phyloP scores from a whole-genome alignment of 305 asterid genomes.

The Fraxinus velutina region DNA sequence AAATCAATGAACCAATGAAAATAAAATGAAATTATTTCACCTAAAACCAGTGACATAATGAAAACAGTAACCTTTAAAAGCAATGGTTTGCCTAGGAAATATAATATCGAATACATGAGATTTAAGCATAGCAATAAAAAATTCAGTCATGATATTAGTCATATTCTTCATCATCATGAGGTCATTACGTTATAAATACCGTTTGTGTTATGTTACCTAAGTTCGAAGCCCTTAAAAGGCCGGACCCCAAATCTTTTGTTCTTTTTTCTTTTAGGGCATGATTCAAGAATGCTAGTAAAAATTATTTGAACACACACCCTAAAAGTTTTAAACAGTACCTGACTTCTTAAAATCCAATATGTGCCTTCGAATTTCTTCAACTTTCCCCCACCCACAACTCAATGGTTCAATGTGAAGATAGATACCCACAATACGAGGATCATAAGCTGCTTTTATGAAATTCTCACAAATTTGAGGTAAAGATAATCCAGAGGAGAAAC shows the following conservation, averaged over 20 bases:
- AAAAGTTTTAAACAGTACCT: conserved; percentile 38
- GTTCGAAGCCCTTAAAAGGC: conserved; percentile 11
- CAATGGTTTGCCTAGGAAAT: neutral
- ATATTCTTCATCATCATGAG: neutral
- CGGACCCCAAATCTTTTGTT: neutral
- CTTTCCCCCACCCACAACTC: conserved; percentile 93
- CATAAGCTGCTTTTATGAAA: conserved; percentile 84
- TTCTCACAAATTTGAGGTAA: conserved; percentile 93
- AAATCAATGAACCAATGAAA: neutral
- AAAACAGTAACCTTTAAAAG: neutral
- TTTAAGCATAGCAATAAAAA: neutral
- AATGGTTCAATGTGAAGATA: conserved; percentile 85
- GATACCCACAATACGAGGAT: conserved; percentile 86
- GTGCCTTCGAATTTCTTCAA: conserved; percentile 90
- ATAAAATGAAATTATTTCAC: neutral
- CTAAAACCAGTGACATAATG: neutral
- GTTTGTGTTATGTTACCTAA: conserved; percentile 8
- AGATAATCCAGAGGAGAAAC: conserved; percentile 84
- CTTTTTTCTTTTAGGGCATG: neutral
- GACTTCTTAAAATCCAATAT: conserved; percentile 78
- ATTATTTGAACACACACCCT: conserved; percentile 1
- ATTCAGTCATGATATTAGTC: neutral
- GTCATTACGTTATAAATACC: neutral
- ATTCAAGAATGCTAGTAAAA: conserved; percentile 4
- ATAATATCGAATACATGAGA: neutral